A percentile compares a stretch with the other conserved stretches of the same genome.
Conservation (phyloP, 2,329 filamentous ascomycete genomes). For the Furcasterigmium sp. region DNA sequence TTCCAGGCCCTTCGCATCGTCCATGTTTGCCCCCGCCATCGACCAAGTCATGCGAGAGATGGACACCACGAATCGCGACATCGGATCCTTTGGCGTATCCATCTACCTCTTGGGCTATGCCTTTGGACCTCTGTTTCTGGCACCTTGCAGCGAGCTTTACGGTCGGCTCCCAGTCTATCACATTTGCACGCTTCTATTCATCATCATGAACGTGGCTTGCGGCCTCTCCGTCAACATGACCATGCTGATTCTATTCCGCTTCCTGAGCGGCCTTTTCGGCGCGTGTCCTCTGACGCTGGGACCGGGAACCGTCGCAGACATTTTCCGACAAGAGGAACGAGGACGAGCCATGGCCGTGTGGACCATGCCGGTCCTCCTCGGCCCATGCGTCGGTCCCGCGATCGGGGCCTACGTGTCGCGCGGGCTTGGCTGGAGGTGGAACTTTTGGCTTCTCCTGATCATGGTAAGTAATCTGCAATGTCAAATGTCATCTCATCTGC, state of each 20-base stretch:
- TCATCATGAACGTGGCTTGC: constrained; percentile 27
- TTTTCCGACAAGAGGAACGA: constrained; percentile 52
- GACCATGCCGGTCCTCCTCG: constrained; percentile 36
- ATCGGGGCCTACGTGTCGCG: constrained; percentile 36
- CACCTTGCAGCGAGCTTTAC: constrained; percentile 56
- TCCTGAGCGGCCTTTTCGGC: constrained; percentile 14
- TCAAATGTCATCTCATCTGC: too few species aligned
- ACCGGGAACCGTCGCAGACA: constrained; percentile 60
- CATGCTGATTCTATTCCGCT: constrained; percentile 46
- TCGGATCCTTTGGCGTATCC: constrained; percentile 48
- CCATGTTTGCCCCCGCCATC: constrained; percentile 52
- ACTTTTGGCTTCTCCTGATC: constrained; percentile 41
- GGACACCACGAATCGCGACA: constrained; percentile 31
- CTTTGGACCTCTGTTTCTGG: constrained; percentile 52
- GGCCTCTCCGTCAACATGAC: constrained; percentile 4
- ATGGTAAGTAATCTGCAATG: constrained; percentile 7
- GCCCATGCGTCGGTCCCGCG: constrained; percentile 41
- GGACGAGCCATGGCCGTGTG: constrained; percentile 51
- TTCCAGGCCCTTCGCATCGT: constrained; percentile 43
- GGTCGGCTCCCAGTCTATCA: constrained; percentile 48
- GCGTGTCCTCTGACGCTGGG: constrained; percentile 32
- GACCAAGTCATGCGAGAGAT: constrained; percentile 46
- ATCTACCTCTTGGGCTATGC: constrained; percentile 62
- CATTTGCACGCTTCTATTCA: constrained; percentile 37
- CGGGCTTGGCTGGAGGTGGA: constrained; percentile 41